Evolutionary conservation across 192 early-diverging fungal genomes (phyloP), one percentile per base, ranked within the genome.

Genomic region (Entophlyctis luteolus): DNA sequence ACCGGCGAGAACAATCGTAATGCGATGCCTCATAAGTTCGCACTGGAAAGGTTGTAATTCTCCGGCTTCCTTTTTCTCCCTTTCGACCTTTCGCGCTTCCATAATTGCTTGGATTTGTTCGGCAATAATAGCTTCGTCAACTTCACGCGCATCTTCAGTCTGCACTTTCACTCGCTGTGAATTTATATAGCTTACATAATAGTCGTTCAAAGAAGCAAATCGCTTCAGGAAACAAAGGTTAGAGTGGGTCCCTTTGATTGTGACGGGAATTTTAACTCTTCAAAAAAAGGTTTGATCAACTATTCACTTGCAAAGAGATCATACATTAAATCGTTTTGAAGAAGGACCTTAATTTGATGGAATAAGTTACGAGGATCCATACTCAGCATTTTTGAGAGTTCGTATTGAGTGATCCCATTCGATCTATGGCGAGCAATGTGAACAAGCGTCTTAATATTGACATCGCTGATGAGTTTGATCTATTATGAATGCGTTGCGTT

Each of bases 201-300:
- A 70, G 8, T 48, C 33, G 63, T 86, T 85, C 39, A 60, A 20
- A 2, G 65, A n/a, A 0, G 85, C 81, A 55, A 80, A 89, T 14
- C 76, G 73, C 3, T 49, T 77, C 25, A 81, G 83, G 25, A 89
- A 65, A 49, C 85, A 87, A 1, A 87, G 67, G 35, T 87, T 78
- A 6, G 87, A 86, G 42, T 77, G 77, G 33, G 75, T 59, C 5
- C 86, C 82, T 23, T 75, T 80, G 4, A 74, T 75, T 14, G 82
- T 80, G 36, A 88, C 77, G n/a, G 86, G 84, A 31, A 84, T 74
- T 63, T 89, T 89, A 46, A 88, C 81, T 20, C 10, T 58, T 58
- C 34, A 28, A 35, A 22, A 68, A 70, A 73, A 10, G 22, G 39
- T 12, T n/a, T 42, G 39, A 42, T 42, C 10, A 42, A 42, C 8